Percentiles rank a stretch among this genome's conserved stretches.
Evolutionary conservation across 1,284 basidiomycete genomes (phyloP).

Genomic region (Xerocomus minutiporus): DNA sequence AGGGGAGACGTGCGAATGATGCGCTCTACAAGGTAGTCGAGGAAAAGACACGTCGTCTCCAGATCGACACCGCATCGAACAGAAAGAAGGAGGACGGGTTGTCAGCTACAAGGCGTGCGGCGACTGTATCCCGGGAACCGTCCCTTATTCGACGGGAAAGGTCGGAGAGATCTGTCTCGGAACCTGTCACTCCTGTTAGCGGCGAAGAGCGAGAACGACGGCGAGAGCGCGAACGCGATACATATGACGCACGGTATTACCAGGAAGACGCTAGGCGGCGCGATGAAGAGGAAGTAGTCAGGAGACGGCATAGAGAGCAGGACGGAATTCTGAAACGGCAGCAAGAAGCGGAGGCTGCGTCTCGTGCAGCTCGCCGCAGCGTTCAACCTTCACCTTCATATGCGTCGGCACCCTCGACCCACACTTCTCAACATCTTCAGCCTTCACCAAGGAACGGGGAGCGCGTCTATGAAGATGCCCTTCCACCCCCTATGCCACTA

Average conservation of each 20-base stretch:
- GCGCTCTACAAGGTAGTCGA: constrained; percentile 26
- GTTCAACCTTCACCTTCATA: constrained; percentile 21
- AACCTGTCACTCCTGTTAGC: constrained; percentile 27
- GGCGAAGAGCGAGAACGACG: constrained; percentile 26
- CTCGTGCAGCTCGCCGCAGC: constrained; percentile 26
- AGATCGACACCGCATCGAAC: constrained; percentile 24
- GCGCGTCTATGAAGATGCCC: constrained; percentile 21
- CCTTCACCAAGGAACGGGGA: constrained; percentile 24
- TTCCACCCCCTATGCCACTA: constrained; percentile 38
- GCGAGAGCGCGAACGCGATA: constrained; percentile 24
- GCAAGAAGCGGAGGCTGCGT: constrained; percentile 36
- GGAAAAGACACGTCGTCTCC: constrained; percentile 21
- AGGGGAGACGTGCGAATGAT: constrained; percentile 15
- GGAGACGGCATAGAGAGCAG: constrained; percentile 39
- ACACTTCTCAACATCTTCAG: constrained; percentile 21
- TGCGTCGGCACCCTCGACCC: constrained; percentile 12
- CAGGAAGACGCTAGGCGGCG: constrained; percentile 26
- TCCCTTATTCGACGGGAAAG: constrained; percentile 25
- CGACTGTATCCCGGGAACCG: constrained; percentile 22
- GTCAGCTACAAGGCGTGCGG: constrained; percentile 25
- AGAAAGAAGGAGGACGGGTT: constrained; percentile 28
- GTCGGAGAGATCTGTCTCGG: constrained; percentile 26
- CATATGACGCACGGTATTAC: constrained; percentile 15
- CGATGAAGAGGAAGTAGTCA: constrained; percentile 32
- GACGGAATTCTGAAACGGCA: constrained; percentile 47